These are phyloP conservation scores for Nakazawaea wickerhamii DNA, from an alignment of 805 yeast species.

Conservation along the genomic window DNA sequence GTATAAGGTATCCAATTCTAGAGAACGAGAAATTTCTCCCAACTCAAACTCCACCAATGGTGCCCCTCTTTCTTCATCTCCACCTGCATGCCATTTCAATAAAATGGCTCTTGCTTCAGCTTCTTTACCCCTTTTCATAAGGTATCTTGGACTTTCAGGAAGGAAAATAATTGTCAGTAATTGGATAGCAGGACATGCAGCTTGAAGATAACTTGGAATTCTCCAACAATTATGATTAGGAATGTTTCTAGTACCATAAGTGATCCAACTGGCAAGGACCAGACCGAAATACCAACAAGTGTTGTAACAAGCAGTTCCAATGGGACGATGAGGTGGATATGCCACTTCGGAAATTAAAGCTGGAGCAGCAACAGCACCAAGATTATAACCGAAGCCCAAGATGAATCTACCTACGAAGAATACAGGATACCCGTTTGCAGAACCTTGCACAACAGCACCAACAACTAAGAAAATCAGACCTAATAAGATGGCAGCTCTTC, in stretches of 20 bases:
- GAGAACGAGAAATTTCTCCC: constrained; percentile 30
- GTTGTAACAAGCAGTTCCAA: constrained; percentile 40
- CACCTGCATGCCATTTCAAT: constrained; percentile 32
- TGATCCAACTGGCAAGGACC: constrained; percentile 40
- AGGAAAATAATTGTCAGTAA: constrained; percentile 26
- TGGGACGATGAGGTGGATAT: constrained; percentile 40
- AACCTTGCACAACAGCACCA: constrained; percentile 52
- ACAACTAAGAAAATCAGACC: constrained; percentile 50
- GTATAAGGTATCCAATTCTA: constrained; percentile 31
- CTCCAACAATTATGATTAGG: constrained; percentile 42
- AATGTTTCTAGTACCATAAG: constrained; percentile 34
- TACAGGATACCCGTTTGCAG: constrained; percentile 28
- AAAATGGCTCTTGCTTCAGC: constrained; percentile 32
- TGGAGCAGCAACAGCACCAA: constrained; percentile 41
- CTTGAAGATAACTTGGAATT: constrained; percentile 49
- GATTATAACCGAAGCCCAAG: constrained; percentile 41
- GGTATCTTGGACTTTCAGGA: constrained; percentile 42
- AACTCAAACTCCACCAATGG: constrained; percentile 31
- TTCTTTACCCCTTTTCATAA: constrained; percentile 29
- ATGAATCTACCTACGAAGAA: constrained; percentile 41
- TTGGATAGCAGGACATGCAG: constrained; percentile 39
- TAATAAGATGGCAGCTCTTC: constrained; percentile 41
- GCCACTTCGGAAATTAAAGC: constrained; percentile 44
- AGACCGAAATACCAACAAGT: constrained; percentile 37
- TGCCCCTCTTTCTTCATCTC: constrained; percentile 20